Conservation (phyloP, 2,329 filamentous ascomycete genomes). For the Thermomyces lanuginosus region DNA sequence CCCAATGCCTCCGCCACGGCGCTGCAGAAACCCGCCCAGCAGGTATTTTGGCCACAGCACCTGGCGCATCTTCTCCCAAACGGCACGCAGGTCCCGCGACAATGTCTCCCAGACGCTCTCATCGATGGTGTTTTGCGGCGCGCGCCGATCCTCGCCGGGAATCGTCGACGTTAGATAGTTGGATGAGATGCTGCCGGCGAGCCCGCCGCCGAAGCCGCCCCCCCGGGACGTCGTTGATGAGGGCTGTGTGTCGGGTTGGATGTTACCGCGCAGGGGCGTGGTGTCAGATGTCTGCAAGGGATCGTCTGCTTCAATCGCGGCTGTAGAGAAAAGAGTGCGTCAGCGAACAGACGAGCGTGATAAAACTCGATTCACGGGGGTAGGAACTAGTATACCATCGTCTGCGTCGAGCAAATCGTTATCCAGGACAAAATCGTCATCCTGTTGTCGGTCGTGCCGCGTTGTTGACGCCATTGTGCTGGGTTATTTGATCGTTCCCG, state of each 20-base stretch:
- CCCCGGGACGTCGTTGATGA: slow-evolving; percentile 22
- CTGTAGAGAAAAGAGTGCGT: slow-evolving; percentile 1
- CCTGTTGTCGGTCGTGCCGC: slow-evolving; percentile 32
- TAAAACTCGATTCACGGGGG: neutral
- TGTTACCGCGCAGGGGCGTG: slow-evolving; percentile 70
- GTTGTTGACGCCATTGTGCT: slow-evolving; percentile 5
- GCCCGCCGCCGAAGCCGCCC: slow-evolving; percentile 11
- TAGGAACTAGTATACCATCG: slow-evolving; percentile 40
- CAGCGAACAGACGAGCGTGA: slow-evolving; percentile 1
- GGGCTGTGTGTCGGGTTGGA: slow-evolving; percentile 39
- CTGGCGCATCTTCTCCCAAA: slow-evolving; percentile 97
- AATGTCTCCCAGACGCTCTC: slow-evolving; percentile 97
- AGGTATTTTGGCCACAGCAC: slow-evolving; percentile 93
- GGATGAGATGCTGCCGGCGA: slow-evolving; percentile 41
- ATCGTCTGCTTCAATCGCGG: slow-evolving; percentile 84
- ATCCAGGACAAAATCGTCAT: slow-evolving; percentile 46
- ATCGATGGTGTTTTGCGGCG: slow-evolving; percentile 85
- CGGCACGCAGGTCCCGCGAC: slow-evolving; percentile 72
- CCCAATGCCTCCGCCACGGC: slow-evolving; percentile 37
- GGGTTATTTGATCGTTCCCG: slow-evolving; percentile 2
- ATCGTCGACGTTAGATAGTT: slow-evolving; percentile 78
- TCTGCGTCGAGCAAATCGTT: slow-evolving; percentile 65
- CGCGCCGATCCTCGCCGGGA: slow-evolving; percentile 78
- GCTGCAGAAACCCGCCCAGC: slow-evolving; percentile 49
- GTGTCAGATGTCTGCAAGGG: slow-evolving; percentile 58